Percentiles rank a stretch among this genome's conserved stretches.
phyloP scores from a whole-genome alignment of 2,329 filamentous ascomycete genomes.

The Colletotrichum zoysiae region DNA sequence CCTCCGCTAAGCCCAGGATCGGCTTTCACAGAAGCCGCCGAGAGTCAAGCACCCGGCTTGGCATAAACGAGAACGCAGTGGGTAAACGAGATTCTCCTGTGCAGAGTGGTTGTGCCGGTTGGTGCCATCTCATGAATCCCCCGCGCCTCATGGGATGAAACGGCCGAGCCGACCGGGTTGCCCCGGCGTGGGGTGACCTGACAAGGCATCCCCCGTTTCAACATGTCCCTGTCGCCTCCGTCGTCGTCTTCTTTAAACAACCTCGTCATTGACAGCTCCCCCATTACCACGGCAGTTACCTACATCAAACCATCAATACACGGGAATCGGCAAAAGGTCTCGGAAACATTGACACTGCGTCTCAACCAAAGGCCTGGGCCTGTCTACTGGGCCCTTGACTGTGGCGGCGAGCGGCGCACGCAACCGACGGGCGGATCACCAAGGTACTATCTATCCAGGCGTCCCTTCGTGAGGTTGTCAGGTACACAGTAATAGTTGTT shows the following conservation, averaged over 20 bases:
- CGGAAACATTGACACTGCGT: not conserved
- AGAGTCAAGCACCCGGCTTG: not conserved
- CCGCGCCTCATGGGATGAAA: constrained; percentile 20
- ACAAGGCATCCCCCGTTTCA: not conserved
- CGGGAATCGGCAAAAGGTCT: not conserved
- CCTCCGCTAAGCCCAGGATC: not conserved
- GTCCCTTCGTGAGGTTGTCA: too few relatives aligned
- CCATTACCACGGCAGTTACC: too few relatives aligned
- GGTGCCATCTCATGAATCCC: constrained; percentile 19
- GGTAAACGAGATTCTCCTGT: not conserved
- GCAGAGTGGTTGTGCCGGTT: not conserved
- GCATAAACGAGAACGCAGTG: not conserved
- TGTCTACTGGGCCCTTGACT: not conserved
- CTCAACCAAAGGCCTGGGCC: not conserved
- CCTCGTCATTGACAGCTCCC: not conserved
- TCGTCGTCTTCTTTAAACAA: not conserved
- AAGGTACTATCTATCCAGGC: too few relatives aligned
- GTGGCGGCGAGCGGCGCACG: not conserved
- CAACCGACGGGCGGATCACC: not conserved
- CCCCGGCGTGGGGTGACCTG: constrained; percentile 1
- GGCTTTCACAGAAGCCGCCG: not conserved
- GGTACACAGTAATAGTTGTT: too few relatives aligned
- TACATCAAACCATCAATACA: not conserved
- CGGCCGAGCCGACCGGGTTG: not conserved
- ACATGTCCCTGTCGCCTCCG: not conserved